Percentiles rank a stretch among this genome's conserved stretches.
Evolutionary conservation across 176 grass and related monocot species (phyloP).

Genomic region (Hsuehochloa calcarea): DNA sequence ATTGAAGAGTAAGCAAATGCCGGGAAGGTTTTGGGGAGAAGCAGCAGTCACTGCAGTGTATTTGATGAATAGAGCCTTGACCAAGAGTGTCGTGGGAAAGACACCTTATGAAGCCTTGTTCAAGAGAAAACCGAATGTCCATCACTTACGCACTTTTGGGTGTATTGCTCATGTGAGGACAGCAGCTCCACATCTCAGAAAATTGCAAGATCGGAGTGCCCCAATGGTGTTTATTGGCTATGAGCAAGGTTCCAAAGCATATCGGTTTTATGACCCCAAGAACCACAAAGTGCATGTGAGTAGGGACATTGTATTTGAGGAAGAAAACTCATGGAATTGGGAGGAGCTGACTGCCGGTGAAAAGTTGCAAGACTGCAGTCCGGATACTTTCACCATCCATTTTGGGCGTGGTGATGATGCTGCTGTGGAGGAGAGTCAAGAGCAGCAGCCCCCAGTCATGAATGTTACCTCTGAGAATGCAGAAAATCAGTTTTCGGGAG

Average conservation of each 20-base stretch:
- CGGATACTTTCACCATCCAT: too few species aligned
- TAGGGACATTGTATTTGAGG: too few species aligned
- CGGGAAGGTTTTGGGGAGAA: neutral
- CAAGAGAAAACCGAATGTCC: neutral
- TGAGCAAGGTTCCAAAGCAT: neutral
- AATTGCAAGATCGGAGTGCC: neutral
- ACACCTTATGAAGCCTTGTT: too few species aligned
- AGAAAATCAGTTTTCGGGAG: too few species aligned
- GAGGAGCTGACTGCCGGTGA: rapidly evolving
- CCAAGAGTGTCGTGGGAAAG: too few species aligned
- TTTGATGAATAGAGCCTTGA: neutral
- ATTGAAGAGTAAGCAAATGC: neutral
- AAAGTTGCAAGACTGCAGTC: too few species aligned
- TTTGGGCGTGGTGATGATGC: rapidly evolving
- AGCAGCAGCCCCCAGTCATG: rapidly evolving
- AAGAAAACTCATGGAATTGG: too few species aligned
- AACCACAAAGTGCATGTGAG: too few species aligned
- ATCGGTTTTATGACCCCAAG: too few species aligned
- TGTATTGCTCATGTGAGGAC: neutral
- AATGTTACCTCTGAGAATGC: too few species aligned
- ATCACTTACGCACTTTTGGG: neutral
- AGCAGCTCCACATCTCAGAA: neutral
- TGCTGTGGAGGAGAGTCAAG: rapidly evolving
- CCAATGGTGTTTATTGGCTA: neutral
- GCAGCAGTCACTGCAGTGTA: neutral